A percentile compares a stretch with the other conserved stretches of the same genome.
These are phyloP conservation scores for Piromyces sp. DNA, from an alignment of 192 early-diverging fungal species.

Conservation along the genomic window DNA sequence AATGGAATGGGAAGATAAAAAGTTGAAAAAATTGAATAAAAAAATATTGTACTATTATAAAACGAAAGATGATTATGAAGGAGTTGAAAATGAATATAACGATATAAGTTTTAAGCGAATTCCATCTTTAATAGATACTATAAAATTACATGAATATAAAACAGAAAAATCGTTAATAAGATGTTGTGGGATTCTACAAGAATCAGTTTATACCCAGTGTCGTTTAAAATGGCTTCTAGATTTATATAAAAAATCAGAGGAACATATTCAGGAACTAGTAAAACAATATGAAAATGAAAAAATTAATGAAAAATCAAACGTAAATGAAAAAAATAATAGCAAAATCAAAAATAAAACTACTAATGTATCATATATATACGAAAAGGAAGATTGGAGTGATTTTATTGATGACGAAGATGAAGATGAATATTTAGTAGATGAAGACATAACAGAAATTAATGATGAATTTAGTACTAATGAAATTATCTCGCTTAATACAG, in stretches of 20 bases:
- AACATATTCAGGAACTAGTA: background rate
- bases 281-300: background rate
- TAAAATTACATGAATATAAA: background rate
- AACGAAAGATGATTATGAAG: background rate
- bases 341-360: background rate
- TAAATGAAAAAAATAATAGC: too few species aligned
- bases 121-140: background rate
- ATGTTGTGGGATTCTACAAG: background rate
- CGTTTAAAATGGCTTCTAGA: background rate
- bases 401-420: slow-evolving; percentile 21
- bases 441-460: slow-evolving; percentile 4
- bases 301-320: too few species aligned
- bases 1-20: background rate
- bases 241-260: background rate
- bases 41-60: background rate
- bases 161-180: background rate
- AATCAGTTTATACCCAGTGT: background rate
- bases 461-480: background rate
- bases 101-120: background rate
- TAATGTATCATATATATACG: background rate
- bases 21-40: background rate
- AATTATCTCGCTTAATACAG: too few species aligned
- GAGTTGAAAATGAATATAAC: background rate
- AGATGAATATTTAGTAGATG: background rate
- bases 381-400: slow-evolving; percentile 14